phyloP scores from a whole-genome alignment of 1,284 basidiomycete genomes.

The Ganoderma multipileum region DNA sequence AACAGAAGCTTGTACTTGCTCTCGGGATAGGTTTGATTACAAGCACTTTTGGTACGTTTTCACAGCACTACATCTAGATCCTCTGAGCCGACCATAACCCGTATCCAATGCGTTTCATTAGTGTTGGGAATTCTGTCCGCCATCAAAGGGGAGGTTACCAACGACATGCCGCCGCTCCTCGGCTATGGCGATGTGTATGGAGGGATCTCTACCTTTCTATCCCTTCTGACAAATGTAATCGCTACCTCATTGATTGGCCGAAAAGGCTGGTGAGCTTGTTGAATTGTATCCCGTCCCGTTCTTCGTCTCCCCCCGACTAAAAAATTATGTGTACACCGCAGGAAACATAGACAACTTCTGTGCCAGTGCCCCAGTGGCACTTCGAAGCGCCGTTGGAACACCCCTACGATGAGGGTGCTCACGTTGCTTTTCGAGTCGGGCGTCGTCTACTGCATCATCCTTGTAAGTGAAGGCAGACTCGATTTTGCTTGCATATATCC shows the following conservation, averaged over 20 bases:
- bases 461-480: neutral
- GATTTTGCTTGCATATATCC: neutral
- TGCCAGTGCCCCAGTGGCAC: neutral
- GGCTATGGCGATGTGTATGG: neutral
- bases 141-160: neutral
- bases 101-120: neutral
- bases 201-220: neutral
- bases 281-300: neutral
- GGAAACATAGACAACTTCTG: neutral
- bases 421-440: neutral
- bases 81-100: neutral
- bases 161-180: neutral
- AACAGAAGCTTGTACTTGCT: neutral
- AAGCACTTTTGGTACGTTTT: neutral
- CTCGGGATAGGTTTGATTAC: neutral
- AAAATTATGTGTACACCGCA: neutral
- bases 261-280: neutral
- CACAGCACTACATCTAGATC: neutral
- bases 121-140: neutral
- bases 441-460: neutral
- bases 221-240: neutral
- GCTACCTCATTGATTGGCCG: neutral
- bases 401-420: neutral
- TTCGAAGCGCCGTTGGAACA: neutral
- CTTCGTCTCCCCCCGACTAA: neutral